These are phyloP conservation scores for Aspergillus pseudonomiae DNA, from an alignment of 2,329 filamentous ascomycete species.

Conservation along the genomic window DNA sequence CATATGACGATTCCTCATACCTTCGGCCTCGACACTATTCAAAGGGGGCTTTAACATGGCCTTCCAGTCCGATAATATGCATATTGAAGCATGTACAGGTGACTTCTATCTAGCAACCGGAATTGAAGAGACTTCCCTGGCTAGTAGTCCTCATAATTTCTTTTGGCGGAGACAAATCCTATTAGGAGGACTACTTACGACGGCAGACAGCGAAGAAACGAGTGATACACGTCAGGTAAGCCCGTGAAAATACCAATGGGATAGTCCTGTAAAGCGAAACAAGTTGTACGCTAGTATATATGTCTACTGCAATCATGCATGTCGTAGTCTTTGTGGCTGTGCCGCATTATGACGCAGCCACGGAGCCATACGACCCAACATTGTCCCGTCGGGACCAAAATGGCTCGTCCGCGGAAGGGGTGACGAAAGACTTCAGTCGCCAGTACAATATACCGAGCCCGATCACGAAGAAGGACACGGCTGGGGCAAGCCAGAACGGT, in stretches of 20 bases:
- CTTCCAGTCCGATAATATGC: too few relatives aligned
- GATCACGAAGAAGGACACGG: not conserved
- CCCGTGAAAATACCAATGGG: not conserved
- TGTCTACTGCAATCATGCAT: not conserved
- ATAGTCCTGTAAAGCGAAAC: not conserved
- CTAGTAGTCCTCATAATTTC: too few relatives aligned
- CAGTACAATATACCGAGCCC: not conserved
- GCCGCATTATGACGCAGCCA: not conserved
- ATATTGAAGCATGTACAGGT: not conserved
- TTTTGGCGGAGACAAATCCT: not conserved
- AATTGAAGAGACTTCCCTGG: not conserved
- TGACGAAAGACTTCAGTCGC: not conserved
- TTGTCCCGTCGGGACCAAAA: not conserved
- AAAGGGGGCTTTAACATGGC: not conserved
- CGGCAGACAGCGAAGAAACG: rapidly evolving
- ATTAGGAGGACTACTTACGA: not conserved
- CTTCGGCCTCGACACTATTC: too few relatives aligned
- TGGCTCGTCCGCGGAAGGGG: not conserved
- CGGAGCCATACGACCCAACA: not conserved
- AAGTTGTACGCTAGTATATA: not conserved
- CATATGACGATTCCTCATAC: too few relatives aligned
- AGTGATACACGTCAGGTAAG: not conserved
- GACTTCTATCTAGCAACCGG: not conserved
- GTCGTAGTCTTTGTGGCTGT: not conserved
- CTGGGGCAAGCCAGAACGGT: not conserved